Base-by-base conservation (phyloP, 1,284 basidiomycete species). In the Irpex sp. region DNA sequence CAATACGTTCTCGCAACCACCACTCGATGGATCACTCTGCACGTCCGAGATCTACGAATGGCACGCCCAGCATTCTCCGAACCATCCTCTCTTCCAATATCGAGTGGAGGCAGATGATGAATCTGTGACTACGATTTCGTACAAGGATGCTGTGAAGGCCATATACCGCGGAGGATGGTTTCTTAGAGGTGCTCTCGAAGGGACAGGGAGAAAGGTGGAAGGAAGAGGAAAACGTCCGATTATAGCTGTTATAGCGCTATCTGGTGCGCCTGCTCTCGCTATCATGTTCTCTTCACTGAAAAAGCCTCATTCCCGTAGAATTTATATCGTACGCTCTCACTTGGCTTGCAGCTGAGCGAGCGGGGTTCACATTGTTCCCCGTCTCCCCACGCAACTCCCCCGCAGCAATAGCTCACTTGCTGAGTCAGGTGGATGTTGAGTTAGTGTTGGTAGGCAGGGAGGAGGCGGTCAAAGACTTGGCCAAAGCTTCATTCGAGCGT, bases 321-420 rank as follows among this genome's bases (percentile, higher is more conserved):
- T 33, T 33, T 2, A 33, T 7, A 7, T 33, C 28, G 28, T 33
- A 33, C 28, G 28, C 28, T 33, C 28, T 33, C 28, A 33, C 28
- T 7, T 33, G 28, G 28, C 28, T 33, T 33, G 28, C 28, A 7
- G 28, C 28, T 7, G 28, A 33, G 28, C 67, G 64, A 23, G 67
- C 71, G 3, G 75, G 74, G 1, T 72, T 65, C 63, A 61, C 61
- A 0, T 63, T 66, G 4, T 79, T 79, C 64, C 69, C 73, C 1
- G 69, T 80, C 18, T 80, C 78, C 1, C 72, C 75, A 3, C 71
- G 77, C 36, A 79, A 80, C 62, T 75, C 74, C 0, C 61, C 71
- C 16, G 61, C 67, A 1, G 77, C 73, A 0, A 63, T 78, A 3
- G 72, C 69, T 2, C 69, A 79, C 63, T 68, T 80, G 35, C 63